These are phyloP conservation scores for Elongisporangium undulatum DNA, from an alignment of 352 stramenopile species.

Conservation along the genomic window DNA sequence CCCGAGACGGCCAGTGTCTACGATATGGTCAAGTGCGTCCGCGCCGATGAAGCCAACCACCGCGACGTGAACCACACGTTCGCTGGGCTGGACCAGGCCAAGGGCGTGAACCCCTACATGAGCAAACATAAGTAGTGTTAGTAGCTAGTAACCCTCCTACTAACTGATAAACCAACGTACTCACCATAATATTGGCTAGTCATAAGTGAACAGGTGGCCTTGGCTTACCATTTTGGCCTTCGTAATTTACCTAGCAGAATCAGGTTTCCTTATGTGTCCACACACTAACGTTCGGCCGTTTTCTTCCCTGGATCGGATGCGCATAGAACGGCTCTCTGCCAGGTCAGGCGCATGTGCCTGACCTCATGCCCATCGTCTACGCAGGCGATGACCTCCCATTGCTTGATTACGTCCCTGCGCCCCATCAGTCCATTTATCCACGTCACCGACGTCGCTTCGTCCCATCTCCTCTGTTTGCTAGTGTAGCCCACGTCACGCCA, in stretches of 20 bases:
- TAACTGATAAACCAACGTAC: no score
- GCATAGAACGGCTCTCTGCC: no score
- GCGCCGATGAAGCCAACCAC: constrained; percentile 87
- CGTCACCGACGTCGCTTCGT: background rate
- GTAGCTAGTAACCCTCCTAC: no score
- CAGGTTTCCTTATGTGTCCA: no score
- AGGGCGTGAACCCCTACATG: constrained; percentile 44
- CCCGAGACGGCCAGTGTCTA: constrained; percentile 61
- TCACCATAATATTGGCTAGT: no score
- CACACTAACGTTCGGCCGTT: no score
- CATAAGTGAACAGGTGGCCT: no score
- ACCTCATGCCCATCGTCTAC: no score
- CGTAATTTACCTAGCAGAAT: background rate
- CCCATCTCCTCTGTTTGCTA: background rate
- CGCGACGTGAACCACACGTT: constrained; percentile 87
- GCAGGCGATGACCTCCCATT: no score
- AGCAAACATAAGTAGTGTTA: constrained; percentile 10
- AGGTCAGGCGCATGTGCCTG: no score
- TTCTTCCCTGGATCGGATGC: no score
- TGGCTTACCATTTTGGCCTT: no score
- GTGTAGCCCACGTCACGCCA: background rate
- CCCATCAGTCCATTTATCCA: background rate
- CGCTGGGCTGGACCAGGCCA: constrained; percentile 44
- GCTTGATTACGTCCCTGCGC: background rate
- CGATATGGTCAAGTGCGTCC: constrained; percentile 86